Evolutionary conservation across 129 eudicot genomes (phyloP).

Genomic region (Tagetes patula): DNA sequence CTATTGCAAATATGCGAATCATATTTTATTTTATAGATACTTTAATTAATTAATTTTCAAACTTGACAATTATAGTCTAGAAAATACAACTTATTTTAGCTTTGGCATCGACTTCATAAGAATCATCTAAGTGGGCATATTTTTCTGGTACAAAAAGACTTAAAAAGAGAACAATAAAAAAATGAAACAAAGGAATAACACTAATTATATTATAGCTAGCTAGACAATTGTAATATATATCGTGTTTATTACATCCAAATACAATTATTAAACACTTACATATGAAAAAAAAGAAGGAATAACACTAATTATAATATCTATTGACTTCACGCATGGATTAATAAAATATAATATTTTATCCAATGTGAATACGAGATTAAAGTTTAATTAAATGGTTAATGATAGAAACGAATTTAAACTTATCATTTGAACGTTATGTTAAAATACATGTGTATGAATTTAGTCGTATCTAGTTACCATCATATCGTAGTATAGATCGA

Average conservation of each 20-base stretch:
- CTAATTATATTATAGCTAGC: background rate
- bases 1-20: slow-evolving; percentile 13
- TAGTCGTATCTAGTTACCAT: background rate
- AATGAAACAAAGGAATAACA: slow-evolving; percentile 21
- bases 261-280: too few species aligned
- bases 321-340: too few species aligned
- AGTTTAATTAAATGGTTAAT: background rate
- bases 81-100: slow-evolving; percentile 14
- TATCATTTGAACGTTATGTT: slow-evolving; percentile 6
- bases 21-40: background rate
- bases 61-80: background rate
- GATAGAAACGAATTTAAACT: slow-evolving; percentile 20
- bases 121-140: slow-evolving; percentile 36
- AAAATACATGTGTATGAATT: background rate
- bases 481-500: background rate
- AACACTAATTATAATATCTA: too few species aligned
- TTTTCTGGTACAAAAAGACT: slow-evolving; percentile 32
- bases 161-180: background rate
- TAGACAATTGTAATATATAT: too few species aligned
- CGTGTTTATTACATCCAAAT: background rate
- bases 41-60: background rate
- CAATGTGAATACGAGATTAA: slow-evolving; percentile 1
- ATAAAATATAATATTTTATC: background rate
- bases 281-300: too few species aligned
- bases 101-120: slow-evolving; percentile 31